Evolutionary conservation across 805 yeast species (phyloP).

Genomic region (Diddensiella caesifluorescens): DNA sequence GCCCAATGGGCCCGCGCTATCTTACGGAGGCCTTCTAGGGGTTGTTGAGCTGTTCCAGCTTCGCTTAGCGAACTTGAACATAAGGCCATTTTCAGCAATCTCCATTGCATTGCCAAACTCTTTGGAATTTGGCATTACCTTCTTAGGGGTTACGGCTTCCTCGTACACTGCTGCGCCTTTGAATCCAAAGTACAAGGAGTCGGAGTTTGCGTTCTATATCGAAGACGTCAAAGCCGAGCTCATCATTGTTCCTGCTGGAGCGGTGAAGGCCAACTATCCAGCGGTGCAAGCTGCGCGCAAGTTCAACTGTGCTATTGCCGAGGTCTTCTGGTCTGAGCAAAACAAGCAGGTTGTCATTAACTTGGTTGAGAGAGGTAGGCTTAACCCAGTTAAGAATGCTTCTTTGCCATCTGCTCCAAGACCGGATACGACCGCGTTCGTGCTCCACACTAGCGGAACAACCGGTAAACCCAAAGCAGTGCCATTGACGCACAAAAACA

Average conservation of each 20-base stretch:
- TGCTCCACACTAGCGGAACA: slow-evolving; percentile 70
- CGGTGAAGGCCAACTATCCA: slow-evolving; percentile 36
- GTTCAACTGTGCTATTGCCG: slow-evolving; percentile 46
- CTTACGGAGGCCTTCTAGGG: slow-evolving; percentile 41
- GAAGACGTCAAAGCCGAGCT: slow-evolving; percentile 54
- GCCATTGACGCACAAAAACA: slow-evolving; percentile 60
- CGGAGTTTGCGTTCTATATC: slow-evolving; percentile 60
- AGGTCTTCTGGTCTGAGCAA: slow-evolving; percentile 42
- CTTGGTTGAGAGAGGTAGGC: slow-evolving; percentile 27
- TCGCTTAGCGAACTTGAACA: slow-evolving; percentile 32
- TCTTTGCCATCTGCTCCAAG: slow-evolving; percentile 26
- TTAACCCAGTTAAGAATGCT: slow-evolving; percentile 7
- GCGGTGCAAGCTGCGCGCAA: slow-evolving; percentile 48
- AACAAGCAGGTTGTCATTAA: slow-evolving; percentile 38
- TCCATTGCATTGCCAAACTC: slow-evolving; percentile 60
- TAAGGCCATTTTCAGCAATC: slow-evolving; percentile 43
- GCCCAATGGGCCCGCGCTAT: slow-evolving; percentile 37
- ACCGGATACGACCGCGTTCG: slow-evolving; percentile 54
- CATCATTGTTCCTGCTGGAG: slow-evolving; percentile 53
- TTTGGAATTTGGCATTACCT: slow-evolving; percentile 52
- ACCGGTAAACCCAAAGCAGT: slow-evolving; percentile 75
- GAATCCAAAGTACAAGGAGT: slow-evolving; percentile 55
- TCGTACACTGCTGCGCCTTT: slow-evolving; percentile 63
- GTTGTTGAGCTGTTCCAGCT: slow-evolving; percentile 44
- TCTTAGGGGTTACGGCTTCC: slow-evolving; percentile 52